phyloP scores from a whole-genome alignment of 805 yeast genomes.

The Ogataea methanolica region DNA sequence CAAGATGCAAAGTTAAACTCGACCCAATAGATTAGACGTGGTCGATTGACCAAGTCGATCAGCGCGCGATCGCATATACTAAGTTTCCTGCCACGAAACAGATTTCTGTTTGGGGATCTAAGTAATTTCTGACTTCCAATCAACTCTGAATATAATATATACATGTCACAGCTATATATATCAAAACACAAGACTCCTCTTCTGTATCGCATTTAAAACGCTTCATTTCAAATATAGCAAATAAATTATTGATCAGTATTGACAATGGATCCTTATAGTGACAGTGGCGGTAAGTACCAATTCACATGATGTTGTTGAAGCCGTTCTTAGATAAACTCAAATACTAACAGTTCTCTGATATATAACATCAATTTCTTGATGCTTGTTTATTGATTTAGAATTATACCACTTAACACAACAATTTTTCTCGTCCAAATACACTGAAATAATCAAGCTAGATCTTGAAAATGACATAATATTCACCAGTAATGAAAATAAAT shows the following conservation, averaged over 20 bases:
- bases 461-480: constrained; percentile 23
- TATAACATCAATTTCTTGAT: constrained; percentile 1
- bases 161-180: too few species aligned
- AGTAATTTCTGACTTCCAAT: too few species aligned
- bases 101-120: too few species aligned
- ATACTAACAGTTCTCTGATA: background rate
- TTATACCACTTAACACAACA: constrained; percentile 28
- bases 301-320: background rate
- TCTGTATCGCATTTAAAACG: background rate
- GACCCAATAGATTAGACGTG: too few species aligned
- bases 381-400: constrained; percentile 6
- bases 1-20: too few species aligned
- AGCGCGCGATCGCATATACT: too few species aligned
- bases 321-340: too few species aligned
- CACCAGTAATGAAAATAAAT: constrained; percentile 20
- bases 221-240: background rate
- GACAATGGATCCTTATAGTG: constrained; percentile 22
- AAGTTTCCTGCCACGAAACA: too few species aligned
- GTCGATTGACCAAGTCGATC: too few species aligned
- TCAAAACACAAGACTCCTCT: too few species aligned
- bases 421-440: constrained; percentile 24
- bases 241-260: background rate
- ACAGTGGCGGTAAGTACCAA: constrained; percentile 18
- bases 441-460: constrained; percentile 14
- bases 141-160: too few species aligned